Base-by-base conservation (phyloP, 768 basidiomycete genomes). In the Lactarius trivialis region DNA sequence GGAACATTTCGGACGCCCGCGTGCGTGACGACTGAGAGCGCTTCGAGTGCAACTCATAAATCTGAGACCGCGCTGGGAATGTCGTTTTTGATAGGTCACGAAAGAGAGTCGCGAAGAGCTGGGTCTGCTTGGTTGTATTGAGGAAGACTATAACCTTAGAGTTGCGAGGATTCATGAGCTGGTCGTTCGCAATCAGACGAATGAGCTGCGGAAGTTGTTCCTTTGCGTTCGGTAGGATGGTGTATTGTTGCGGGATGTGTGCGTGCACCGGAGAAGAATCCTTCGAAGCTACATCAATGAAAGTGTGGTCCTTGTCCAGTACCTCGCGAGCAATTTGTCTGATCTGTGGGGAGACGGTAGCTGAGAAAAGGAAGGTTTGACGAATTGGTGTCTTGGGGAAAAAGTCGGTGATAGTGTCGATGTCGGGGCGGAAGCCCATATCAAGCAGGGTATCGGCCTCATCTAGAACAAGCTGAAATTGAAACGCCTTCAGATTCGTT, bases 311-410 rank as follows among this genome's bases (percentile, higher is more conserved):
- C 34, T 74, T 74, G 26, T 83, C 76, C 14, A 96, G 75, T 24
- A 82, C 78, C 21, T 77, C 73, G 4, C 79, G 76, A 0, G 91
- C 88, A 60, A 95, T 78, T 69, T 89, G 82, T 48, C 82, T 83
- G 64, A 97, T 87, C 4, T 80, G 79, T 4, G 73, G 77, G 0
- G 89, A 86, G 37, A 95, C 84, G 2, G 93, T 95, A 26, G 94
- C 93, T 15, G 90, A 92, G 75, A 96, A 94, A 60, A 98, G 78
- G 76, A 96, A 87, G 0, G 93, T 96, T 70, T 95, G 93, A n/a
- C 93, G 85, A 57, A 82, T 71, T 0, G 86, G 82, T 1, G 75
- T 68, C 21, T 76, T 75, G 8, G 88, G 86, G n/a, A 95, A 77
- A 68, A 77, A 80, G 4, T 76, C 70, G 32, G 81, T 73, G 68